Percentiles rank a stretch among this genome's conserved stretches.
Evolutionary conservation across 2,329 filamentous ascomycete species (phyloP).

Genomic region (Exophiala mesophila): DNA sequence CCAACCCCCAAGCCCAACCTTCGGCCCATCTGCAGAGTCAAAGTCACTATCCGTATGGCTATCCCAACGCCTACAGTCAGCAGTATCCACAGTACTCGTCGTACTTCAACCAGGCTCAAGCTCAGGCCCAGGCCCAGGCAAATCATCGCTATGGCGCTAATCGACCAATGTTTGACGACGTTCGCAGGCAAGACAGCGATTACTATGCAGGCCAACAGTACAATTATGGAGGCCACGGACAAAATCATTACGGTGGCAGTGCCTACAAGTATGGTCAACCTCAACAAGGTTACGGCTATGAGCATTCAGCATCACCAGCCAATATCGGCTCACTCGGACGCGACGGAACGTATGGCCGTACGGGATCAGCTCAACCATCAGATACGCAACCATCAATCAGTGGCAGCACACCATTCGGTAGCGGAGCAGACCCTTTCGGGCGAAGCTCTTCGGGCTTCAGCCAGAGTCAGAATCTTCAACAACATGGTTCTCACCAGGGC

Average conservation of each 20-base stretch:
- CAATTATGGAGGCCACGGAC: slow-evolving; percentile 40
- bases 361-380: slow-evolving; percentile 52
- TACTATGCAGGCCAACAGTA: slow-evolving; percentile 50
- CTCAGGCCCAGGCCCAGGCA: slow-evolving; percentile 4
- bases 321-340: slow-evolving; percentile 50
- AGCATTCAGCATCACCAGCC: slow-evolving; percentile 61
- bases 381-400: slow-evolving; percentile 50
- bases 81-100: slow-evolving; percentile 53
- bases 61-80: slow-evolving; percentile 35
- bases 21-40: slow-evolving; percentile 44
- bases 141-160: slow-evolving; percentile 43
- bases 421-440: slow-evolving; percentile 56
- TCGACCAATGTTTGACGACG: slow-evolving; percentile 48
- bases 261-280: slow-evolving; percentile 59
- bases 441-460: slow-evolving; percentile 55
- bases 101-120: slow-evolving; percentile 51
- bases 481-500: slow-evolving; percentile 34
- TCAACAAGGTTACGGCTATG: slow-evolving; percentile 58
- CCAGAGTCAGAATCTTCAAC: slow-evolving; percentile 47
- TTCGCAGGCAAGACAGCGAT: slow-evolving; percentile 45
- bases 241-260: slow-evolving; percentile 48
- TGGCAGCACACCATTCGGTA: slow-evolving; percentile 47
- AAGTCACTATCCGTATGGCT: slow-evolving; percentile 56
- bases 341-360: slow-evolving; percentile 56
- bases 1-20: slow-evolving; percentile 43